These are phyloP conservation scores for Lipomyces sp. DNA, from an alignment of 805 yeast genomes.

Conservation along the genomic window DNA sequence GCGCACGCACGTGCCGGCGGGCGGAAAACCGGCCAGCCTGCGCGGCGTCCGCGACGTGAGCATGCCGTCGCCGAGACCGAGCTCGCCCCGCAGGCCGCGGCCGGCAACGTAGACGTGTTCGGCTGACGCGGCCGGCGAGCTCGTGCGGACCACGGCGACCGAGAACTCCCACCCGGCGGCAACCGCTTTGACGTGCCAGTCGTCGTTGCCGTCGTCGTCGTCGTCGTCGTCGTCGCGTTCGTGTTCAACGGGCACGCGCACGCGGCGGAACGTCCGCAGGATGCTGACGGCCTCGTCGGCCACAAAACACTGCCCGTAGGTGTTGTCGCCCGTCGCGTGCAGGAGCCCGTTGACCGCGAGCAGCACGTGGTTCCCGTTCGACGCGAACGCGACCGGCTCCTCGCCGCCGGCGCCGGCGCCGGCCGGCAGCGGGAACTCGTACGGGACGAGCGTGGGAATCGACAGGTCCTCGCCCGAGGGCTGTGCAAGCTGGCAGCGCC, in stretches of 20 bases:
- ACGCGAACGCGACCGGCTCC: conserved; percentile 48
- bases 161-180: conserved; percentile 82
- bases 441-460: conserved; percentile 9
- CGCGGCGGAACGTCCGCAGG: no score
- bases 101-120: conserved; percentile 53
- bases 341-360: conserved; percentile 55
- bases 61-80: conserved; percentile 50
- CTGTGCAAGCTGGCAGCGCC: conserved; percentile 19
- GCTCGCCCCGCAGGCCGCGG: conserved; percentile 66
- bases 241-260: no score
- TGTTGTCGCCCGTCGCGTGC: conserved; percentile 59
- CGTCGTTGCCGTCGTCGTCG: no score
- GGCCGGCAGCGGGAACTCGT: neutral
- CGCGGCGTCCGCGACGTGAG: neutral
- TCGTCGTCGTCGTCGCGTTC: no score
- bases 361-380: conserved; percentile 73
- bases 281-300: no score
- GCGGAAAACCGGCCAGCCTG: conserved; percentile 25
- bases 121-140: conserved; percentile 22
- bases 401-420: neutral
- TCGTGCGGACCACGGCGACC: conserved; percentile 46
- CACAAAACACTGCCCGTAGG: conserved; percentile 53
- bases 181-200: conserved; percentile 35
- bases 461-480: conserved; percentile 13
- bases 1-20: conserved; percentile 18